phyloP scores from a whole-genome alignment of 2,329 filamentous ascomycete species.

The Aspergillus fumigatus region DNA sequence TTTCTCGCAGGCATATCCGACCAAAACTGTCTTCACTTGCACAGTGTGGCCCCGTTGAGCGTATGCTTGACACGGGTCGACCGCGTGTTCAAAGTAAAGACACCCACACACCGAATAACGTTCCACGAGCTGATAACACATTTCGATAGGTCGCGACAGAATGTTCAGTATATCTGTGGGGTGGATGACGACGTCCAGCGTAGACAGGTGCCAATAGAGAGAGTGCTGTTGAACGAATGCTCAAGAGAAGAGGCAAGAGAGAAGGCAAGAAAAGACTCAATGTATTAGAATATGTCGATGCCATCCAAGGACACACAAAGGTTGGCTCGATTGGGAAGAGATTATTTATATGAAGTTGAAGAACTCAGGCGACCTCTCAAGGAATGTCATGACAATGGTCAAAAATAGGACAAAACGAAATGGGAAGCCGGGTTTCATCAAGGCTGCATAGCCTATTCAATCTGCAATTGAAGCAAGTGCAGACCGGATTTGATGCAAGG shows the following conservation, averaged over 20 bases:
- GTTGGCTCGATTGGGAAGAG: not conserved
- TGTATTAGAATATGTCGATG: not conserved
- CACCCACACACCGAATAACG: conserved; percentile 82
- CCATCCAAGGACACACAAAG: not conserved
- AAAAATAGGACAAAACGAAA: not conserved
- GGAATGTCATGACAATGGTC: not conserved
- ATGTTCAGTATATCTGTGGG: not conserved
- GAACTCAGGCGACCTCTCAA: conserved; percentile 1
- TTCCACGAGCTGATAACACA: conserved; percentile 87
- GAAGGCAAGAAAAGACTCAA: not conserved
- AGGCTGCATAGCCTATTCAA: not conserved
- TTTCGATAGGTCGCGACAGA: conserved; percentile 39
- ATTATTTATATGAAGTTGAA: conserved; percentile 1
- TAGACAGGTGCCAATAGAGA: not conserved
- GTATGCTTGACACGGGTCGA: conserved; percentile 75
- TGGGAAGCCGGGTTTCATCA: not conserved
- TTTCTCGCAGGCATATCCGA: conserved; percentile 70
- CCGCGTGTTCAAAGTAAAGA: conserved; percentile 79
- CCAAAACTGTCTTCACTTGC: conserved; percentile 71
- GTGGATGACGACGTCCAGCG: not conserved
- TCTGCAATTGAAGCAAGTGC: not conserved
- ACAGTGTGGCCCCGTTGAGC: conserved; percentile 68
- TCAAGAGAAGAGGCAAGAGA: not conserved
- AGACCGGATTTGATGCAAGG: conserved; percentile 3
- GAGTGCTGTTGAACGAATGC: not conserved